Evolutionary conservation across 2,329 filamentous ascomycete genomes (phyloP), one percentile per base, ranked within the genome.

Genomic region (Cladosporium sp.): DNA sequence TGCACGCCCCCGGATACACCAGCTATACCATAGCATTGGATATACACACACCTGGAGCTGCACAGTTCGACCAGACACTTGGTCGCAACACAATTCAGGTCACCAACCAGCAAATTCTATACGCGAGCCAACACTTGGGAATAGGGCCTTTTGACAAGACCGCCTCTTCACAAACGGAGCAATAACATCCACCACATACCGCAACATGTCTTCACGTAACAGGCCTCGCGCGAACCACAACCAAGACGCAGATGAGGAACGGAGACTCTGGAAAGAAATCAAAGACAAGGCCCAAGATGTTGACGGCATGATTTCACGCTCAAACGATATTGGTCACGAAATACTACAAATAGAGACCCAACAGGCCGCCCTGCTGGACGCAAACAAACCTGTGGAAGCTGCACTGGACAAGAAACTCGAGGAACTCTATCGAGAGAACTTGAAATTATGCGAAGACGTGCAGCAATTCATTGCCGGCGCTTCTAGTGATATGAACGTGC

Each of bases 181-280:
- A 35, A 7, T n/a, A 4, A 45, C 42, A 35, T 36, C 12, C n/a
- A 38, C 25, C 16, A 30, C 36, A 20, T 19, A n/a, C 16, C 7
- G 15, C 9, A 20, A 20, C 27, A 76, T 76, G 73, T 72, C 74
- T 36, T 67, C 68, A 42, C 71, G 73, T 41, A 75, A 67, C 58
- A 62, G 73, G 55, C 72, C 55, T 56, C 64, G 55, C 61, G 70
- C 54, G 59, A 72, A 66, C 67, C 57, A 75, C 25, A 68, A 74
- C 55, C 72, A 76, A 50, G 74, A 77, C 53, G 68, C 73, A 38
- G 73, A 76, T 49, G 74, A 77, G 59, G 74, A 77, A 59, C 66
- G 72, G 27, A 65, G 70, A 13, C 60, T 77, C 48, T 77, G 74
- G 74, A 72, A 70, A 47, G 67, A 71, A 52, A 73, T 77, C 51